Conservation (phyloP, 495 filamentous ascomycete genomes). For the Tuber umbilicatum region DNA sequence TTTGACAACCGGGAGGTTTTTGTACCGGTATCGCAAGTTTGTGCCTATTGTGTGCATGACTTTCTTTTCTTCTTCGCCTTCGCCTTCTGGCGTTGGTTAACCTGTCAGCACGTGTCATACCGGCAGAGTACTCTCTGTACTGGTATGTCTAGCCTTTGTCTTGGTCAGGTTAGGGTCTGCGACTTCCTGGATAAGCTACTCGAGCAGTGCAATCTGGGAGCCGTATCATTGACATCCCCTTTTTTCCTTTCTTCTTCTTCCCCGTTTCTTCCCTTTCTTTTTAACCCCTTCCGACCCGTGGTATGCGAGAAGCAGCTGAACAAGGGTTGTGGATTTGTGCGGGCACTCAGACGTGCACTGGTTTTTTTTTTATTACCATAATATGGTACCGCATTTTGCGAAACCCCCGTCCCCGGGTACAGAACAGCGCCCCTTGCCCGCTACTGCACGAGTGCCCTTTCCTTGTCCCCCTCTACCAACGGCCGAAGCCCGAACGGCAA, state of each 20-base stretch:
- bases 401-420: not conserved
- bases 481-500: not conserved
- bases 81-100: not conserved
- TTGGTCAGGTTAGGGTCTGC: not conserved
- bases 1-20: too few species aligned
- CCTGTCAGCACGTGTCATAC: too few species aligned
- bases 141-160: not conserved
- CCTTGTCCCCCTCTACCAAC: not conserved
- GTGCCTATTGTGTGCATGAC: not conserved
- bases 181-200: not conserved
- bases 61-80: not conserved
- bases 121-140: not conserved
- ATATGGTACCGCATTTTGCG: too few species aligned
- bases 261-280: not conserved
- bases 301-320: not conserved
- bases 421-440: not conserved
- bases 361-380: not conserved
- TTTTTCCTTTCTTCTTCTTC: not conserved
- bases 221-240: not conserved
- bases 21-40: not conserved
- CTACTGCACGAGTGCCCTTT: not conserved
- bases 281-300: not conserved
- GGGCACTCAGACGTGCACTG: not conserved
- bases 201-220: not conserved
- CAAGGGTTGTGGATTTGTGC: not conserved